Conservation (phyloP, 2,329 filamentous ascomycete species). For the Xylaria sp. region DNA sequence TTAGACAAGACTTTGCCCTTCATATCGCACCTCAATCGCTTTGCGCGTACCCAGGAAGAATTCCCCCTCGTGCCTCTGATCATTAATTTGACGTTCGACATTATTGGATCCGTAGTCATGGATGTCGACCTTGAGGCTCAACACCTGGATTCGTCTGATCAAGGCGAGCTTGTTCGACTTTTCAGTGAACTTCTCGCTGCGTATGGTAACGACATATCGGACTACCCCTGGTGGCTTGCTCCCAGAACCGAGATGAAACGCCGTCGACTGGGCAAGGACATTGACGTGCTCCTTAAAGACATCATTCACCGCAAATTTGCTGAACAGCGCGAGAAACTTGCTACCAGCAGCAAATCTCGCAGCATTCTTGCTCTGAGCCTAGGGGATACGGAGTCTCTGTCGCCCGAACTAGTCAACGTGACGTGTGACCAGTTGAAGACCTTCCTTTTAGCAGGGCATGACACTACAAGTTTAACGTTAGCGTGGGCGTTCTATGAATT, state of each 20-base stretch:
- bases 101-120: slow-evolving; percentile 17
- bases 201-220: neutral
- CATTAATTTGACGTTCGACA: slow-evolving; percentile 12
- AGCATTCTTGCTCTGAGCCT: neutral
- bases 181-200: slow-evolving; percentile 28
- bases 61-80: neutral
- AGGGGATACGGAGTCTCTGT: neutral
- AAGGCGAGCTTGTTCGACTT: slow-evolving; percentile 3
- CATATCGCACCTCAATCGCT: slow-evolving; percentile 7
- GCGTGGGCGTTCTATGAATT: slow-evolving; percentile 55
- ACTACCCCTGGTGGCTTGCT: slow-evolving; percentile 6
- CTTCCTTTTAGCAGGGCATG: slow-evolving; percentile 57
- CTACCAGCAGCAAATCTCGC: neutral
- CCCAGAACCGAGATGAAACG: neutral
- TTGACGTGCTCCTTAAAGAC: neutral
- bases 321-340: neutral
- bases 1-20: slow-evolving; percentile 41
- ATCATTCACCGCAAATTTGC: no score
- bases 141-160: neutral
- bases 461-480: slow-evolving; percentile 54
- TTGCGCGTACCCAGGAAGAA: neutral
- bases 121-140: slow-evolving; percentile 32
- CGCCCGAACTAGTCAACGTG: slow-evolving; percentile 44
- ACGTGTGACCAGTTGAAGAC: slow-evolving; percentile 54
- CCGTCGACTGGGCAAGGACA: slow-evolving; percentile 4